These are phyloP conservation scores for Lactarius hengduanensis DNA, from an alignment of 768 basidiomycete species.

Conservation along the genomic window DNA sequence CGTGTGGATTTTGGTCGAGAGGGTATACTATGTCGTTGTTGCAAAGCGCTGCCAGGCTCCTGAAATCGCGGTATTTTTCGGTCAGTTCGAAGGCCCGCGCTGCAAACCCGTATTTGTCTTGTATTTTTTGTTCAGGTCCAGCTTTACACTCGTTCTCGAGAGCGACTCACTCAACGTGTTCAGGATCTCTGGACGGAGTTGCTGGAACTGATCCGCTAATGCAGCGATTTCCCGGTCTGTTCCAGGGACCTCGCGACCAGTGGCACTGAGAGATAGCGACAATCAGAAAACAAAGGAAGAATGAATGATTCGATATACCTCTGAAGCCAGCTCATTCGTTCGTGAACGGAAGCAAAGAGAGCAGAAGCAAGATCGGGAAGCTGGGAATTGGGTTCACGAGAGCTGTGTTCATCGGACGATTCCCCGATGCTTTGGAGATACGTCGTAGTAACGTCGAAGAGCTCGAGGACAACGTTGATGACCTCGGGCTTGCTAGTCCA, in stretches of 20 bases:
- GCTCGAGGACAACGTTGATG: constrained; percentile 63
- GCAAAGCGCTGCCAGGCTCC: constrained; percentile 80
- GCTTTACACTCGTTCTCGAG: neutral
- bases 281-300: constrained; percentile 2
- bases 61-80: constrained; percentile 84
- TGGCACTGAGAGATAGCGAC: constrained; percentile 38
- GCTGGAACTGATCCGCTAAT: constrained; percentile 64
- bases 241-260: constrained; percentile 47
- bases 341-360: constrained; percentile 64
- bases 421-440: constrained; percentile 43
- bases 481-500: constrained; percentile 78
- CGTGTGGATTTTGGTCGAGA: constrained; percentile 63
- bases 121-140: constrained; percentile 4
- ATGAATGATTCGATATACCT: constrained; percentile 41
- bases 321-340: constrained; percentile 65
- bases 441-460: constrained; percentile 68
- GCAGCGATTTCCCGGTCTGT: constrained; percentile 55
- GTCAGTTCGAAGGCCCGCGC: constrained; percentile 78
- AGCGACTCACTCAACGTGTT: constrained; percentile 69
- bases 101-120: constrained; percentile 67
- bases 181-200: constrained; percentile 72
- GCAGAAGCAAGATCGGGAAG: constrained; percentile 63
- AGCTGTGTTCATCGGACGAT: constrained; percentile 32
- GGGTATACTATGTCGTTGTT: constrained; percentile 63
- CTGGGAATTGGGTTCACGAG: constrained; percentile 48